Evolutionary conservation across 371 early-diverging fungal species (phyloP).

Genomic region (Umbelopsis sp.): DNA sequence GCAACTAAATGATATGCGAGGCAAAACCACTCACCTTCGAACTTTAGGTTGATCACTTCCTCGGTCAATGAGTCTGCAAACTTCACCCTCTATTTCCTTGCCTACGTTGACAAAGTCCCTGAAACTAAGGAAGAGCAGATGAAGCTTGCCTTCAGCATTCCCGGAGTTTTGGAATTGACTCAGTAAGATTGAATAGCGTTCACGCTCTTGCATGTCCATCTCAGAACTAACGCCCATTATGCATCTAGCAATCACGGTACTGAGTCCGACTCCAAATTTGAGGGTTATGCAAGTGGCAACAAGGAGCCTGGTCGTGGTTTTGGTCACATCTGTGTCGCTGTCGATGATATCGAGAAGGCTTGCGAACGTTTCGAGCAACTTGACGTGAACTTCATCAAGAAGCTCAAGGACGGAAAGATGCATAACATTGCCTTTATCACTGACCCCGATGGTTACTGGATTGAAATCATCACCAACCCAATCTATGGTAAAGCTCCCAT

Average conservation of each 20-base stretch:
- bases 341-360: slow-evolving; percentile 81
- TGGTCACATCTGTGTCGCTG: slow-evolving; percentile 83
- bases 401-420: slow-evolving; percentile 78
- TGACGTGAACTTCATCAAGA: slow-evolving; percentile 80
- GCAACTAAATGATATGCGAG: background rate
- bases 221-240: slow-evolving; percentile 7
- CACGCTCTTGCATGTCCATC: too few relatives aligned
- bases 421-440: slow-evolving; percentile 84
- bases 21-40: background rate
- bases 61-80: slow-evolving; percentile 64
- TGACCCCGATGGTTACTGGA: slow-evolving; percentile 91
- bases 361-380: slow-evolving; percentile 75
- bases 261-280: slow-evolving; percentile 70
- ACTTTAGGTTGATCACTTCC: slow-evolving; percentile 57
- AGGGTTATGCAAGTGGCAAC: slow-evolving; percentile 78
- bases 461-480: slow-evolving; percentile 53
- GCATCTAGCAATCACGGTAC: slow-evolving; percentile 79
- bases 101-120: slow-evolving; percentile 61
- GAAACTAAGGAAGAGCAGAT: slow-evolving; percentile 57
- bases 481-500: background rate
- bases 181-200: slow-evolving; percentile 53
- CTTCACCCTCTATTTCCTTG: slow-evolving; percentile 79
- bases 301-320: slow-evolving; percentile 72
- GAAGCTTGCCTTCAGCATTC: slow-evolving; percentile 60
- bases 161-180: slow-evolving; percentile 85